Percentiles rank a stretch among this genome's conserved stretches.
These are phyloP conservation scores for Stagonosporopsis tanaceti DNA, from an alignment of 2,329 filamentous ascomycete genomes.

Conservation along the genomic window DNA sequence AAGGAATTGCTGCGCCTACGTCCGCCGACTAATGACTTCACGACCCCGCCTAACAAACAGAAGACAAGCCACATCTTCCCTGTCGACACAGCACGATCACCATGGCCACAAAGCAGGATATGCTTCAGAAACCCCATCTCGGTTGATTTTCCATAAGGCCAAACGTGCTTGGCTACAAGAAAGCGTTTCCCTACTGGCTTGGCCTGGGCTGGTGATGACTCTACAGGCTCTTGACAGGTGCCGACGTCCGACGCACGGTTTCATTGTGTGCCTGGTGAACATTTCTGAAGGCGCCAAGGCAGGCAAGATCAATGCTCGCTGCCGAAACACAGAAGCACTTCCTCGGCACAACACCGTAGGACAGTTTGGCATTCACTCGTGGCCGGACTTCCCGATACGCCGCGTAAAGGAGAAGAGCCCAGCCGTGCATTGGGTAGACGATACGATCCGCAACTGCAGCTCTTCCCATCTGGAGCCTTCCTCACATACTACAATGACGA, in stretches of 20 bases:
- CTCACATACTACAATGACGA: neutral
- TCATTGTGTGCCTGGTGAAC: conserved; percentile 24
- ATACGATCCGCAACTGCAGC: neutral
- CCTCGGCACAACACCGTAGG: neutral
- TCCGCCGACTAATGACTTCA: conserved; percentile 11
- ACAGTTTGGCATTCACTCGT: neutral
- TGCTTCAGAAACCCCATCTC: conserved; percentile 27
- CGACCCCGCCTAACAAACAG: conserved; percentile 4
- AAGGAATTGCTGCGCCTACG: neutral
- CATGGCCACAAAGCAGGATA: conserved; percentile 18
- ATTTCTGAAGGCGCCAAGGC: conserved; percentile 32
- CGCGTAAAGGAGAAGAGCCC: neutral
- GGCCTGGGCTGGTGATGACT: conserved; percentile 18
- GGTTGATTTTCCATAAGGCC: conserved; percentile 12
- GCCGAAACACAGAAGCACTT: conserved; percentile 20
- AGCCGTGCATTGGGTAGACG: neutral
- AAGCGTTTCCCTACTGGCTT: conserved; percentile 31
- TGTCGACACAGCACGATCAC: conserved; percentile 13
- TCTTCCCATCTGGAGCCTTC: neutral
- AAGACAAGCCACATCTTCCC: conserved; percentile 7
- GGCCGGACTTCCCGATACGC: neutral
- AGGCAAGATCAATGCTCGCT: conserved; percentile 24
- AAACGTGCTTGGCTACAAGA: conserved; percentile 36
- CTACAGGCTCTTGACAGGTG: conserved; percentile 20
- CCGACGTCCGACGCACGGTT: conserved; percentile 25